Evolutionary conservation across 345 rosid species (phyloP).

Genomic region (Populus simonii): DNA sequence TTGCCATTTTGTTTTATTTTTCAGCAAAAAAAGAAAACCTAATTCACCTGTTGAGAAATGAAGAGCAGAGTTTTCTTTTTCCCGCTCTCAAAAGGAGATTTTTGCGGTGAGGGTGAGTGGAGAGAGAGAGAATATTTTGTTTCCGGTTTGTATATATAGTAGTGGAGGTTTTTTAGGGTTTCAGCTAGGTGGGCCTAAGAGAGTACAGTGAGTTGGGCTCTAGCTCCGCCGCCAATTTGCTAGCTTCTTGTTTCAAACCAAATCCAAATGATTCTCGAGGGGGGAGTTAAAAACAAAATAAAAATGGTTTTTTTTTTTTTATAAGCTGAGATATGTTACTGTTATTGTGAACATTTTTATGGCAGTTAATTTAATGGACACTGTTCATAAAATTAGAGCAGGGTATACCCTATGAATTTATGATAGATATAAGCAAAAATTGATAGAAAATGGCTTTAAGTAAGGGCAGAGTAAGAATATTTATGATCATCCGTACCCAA

Average conservation of each 20-base stretch:
- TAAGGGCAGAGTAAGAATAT: too few species aligned
- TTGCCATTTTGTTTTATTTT: slow-evolving; percentile 16
- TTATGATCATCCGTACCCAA: too few species aligned
- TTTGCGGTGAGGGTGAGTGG: background rate
- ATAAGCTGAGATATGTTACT: too few species aligned
- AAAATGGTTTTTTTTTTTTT: too few species aligned
- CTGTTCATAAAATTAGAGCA: too few species aligned
- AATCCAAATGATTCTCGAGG: background rate
- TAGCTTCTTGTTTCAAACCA: background rate
- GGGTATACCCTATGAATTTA: too few species aligned
- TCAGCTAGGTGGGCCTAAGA: background rate
- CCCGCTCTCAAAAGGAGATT: background rate
- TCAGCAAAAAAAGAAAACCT: background rate
- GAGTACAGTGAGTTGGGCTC: background rate
- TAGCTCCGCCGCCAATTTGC: background rate
- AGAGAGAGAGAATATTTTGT: background rate
- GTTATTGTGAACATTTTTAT: too few species aligned
- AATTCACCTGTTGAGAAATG: background rate
- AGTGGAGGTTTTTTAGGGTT: background rate
- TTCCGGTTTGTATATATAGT: background rate
- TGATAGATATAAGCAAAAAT: too few species aligned
- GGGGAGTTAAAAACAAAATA: background rate
- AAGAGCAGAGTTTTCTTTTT: background rate
- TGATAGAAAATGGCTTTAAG: too few species aligned
- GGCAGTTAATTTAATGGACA: too few species aligned